Base-by-base conservation (phyloP, 768 basidiomycete genomes). In the Krasilnikovozyma curviuscula region DNA sequence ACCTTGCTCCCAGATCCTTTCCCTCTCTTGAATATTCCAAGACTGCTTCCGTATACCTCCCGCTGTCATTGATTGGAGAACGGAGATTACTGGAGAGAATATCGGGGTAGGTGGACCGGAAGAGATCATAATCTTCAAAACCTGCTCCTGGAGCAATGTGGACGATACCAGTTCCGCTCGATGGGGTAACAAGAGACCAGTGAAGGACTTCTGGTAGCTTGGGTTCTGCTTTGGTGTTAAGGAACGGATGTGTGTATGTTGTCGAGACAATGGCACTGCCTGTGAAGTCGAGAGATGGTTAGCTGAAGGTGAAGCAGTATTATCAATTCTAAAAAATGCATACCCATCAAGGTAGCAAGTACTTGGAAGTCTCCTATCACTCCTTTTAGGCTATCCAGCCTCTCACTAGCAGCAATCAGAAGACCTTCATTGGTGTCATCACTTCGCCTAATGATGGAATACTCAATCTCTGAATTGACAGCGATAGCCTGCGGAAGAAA, bases 91-190 rank as follows among this genome's bases (percentile, higher is more conserved):
- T 33, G 45, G 23, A 31, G 40, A 19, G 14, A 41, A 3, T 13
- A 32, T 19, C 24, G 18, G 45, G 27, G 38, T 25, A 73, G 2
- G 74, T 67, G 0, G 67, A 55, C 0, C 56, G 54, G 67, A 83
- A 84, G 6, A 75, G 71, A 27, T 73, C 71, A 59, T 91, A 98
- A 63, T 98, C 91, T 57, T 98, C 91, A 9, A 74, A 71, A 16
- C 89, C 91, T 57, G 97, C 91, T 1, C 84, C 88, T 12, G 91
- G 89, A 0, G 91, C 89, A 55, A 81, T 83, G 59, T 97, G 91
- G 1, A 98, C 91, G 12, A 95, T 72, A 29, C 91, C 89, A 2
- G 89, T 93, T 6, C 91, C 91, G n/a, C 86, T 81, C 16, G 78
- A 73, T 0, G 80, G 65, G 1, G 79, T 84, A 14, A 97, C 91